Base-by-base conservation (phyloP, 805 yeast genomes). In the Wickerhamomyces kurtzmanii region DNA sequence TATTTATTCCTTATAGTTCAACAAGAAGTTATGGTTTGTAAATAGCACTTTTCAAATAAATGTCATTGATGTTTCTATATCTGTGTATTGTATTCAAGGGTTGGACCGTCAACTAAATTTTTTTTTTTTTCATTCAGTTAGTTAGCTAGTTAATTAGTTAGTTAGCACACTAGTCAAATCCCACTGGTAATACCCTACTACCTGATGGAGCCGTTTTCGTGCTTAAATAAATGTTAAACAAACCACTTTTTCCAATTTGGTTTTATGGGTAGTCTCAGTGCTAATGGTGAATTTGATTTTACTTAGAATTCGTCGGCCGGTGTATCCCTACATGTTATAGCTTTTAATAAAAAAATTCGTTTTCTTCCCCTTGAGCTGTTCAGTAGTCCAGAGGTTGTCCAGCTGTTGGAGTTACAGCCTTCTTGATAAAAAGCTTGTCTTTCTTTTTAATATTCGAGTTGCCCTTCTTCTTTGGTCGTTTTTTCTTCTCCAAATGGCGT, bases 131-230 rank as follows among this genome's bases (percentile, higher is more conserved):
- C n/a, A n/a, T n/a, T n/a, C n/a, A n/a, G n/a, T n/a, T n/a, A n/a
- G n/a, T n/a, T n/a, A n/a, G n/a, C n/a, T n/a, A n/a, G n/a, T n/a
- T n/a, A n/a, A n/a, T n/a, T n/a, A n/a, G n/a, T n/a, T n/a, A n/a
- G n/a, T n/a, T 34, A 49, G 65, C 64, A 58, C 64, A 55, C 49
- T 49, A 43, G 65, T 59, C 65, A 57, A 59, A 59, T 58, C 60
- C 64, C 59, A 42, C 35, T 47, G 51, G 43, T 40, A 37, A 34
- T 43, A 41, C 23, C 22, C 40, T 31, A 38, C 57, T 49, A 39
- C 50, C 55, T 47, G 42, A 46, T 49, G 61, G 65, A 52, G 65
- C 65, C 65, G 64, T 48, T 43, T 41, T 55, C 49, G 63, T 59
- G 64, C 65, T 51, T 29, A 59, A 34, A 58, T 37, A 31, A 43